Conservation (phyloP, 148 eudicot species). For the Cornus florida region DNA sequence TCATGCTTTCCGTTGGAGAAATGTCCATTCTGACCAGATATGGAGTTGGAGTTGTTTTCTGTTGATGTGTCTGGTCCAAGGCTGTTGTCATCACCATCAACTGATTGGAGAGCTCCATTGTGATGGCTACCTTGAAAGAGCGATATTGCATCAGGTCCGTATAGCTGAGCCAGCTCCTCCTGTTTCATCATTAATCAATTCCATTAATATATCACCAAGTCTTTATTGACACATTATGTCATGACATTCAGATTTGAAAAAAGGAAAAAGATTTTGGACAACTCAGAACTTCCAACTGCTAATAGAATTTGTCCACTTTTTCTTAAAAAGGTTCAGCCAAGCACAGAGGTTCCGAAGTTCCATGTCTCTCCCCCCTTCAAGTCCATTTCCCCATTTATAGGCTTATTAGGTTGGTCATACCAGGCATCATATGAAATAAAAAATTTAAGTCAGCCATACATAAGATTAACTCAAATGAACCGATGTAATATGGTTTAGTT, state of each 20-base stretch:
- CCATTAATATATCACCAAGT: background rate
- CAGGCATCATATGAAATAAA: background rate
- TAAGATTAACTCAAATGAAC: too few relatives aligned
- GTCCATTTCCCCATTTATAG: background rate
- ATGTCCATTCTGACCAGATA: conserved; percentile 9
- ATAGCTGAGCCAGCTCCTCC: conserved; percentile 1
- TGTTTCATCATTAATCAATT: background rate
- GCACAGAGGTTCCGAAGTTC: background rate
- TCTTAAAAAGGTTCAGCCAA: background rate
- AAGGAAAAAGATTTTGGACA: background rate
- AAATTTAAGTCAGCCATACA: background rate
- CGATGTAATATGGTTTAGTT: background rate
- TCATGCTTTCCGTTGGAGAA: background rate
- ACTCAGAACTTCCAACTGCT: background rate
- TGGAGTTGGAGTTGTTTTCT: background rate
- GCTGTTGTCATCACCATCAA: background rate
- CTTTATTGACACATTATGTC: too few relatives aligned
- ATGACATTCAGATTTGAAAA: too few relatives aligned
- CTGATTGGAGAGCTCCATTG: background rate
- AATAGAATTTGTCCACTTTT: background rate
- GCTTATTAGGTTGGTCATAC: background rate
- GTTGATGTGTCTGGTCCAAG: background rate
- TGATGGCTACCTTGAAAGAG: background rate
- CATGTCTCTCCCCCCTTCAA: background rate
- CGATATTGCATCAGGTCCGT: background rate